phyloP scores from a whole-genome alignment of 495 filamentous ascomycete species.

The Rhypophila decipiens region DNA sequence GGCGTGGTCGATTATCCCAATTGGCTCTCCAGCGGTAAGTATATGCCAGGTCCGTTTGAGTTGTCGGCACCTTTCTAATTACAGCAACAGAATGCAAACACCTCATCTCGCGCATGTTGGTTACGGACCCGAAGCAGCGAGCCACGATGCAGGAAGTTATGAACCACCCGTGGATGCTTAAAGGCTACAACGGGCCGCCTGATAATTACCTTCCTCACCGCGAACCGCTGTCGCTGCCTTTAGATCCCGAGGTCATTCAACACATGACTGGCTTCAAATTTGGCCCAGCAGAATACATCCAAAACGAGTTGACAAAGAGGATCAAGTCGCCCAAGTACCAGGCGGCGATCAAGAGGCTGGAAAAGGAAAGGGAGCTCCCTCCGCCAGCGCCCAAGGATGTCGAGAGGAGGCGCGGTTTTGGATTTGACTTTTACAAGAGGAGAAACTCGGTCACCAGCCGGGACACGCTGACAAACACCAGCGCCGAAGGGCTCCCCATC shows the following conservation, averaged over 20 bases:
- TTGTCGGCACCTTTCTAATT: no score
- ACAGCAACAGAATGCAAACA: constrained; percentile 73
- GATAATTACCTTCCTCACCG: constrained; percentile 84
- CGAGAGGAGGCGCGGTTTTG: constrained; percentile 82
- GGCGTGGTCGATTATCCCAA: constrained; percentile 91
- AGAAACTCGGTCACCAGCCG: constrained; percentile 80
- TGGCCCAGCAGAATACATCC: constrained; percentile 76
- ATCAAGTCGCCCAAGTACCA: constrained; percentile 92
- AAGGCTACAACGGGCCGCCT: constrained; percentile 77
- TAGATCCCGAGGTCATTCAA: constrained; percentile 75
- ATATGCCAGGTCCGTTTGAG: neutral
- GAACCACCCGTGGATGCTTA: constrained; percentile 95
- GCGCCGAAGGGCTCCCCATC: constrained; percentile 72
- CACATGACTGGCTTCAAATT: constrained; percentile 99
- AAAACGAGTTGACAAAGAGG: constrained; percentile 69
- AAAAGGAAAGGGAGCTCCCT: constrained; percentile 59
- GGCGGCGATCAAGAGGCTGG: constrained; percentile 57
- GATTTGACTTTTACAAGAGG: constrained; percentile 95
- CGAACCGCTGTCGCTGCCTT: constrained; percentile 76
- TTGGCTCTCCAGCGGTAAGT: constrained; percentile 81
- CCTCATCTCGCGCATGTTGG: constrained; percentile 92
- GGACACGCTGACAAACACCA: constrained; percentile 82
- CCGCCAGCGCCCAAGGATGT: constrained; percentile 49
- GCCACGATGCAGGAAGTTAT: constrained; percentile 88
- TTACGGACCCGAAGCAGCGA: constrained; percentile 84